Base-by-base conservation (phyloP, 805 yeast species). In the Schwanniomyces occidentalis region DNA sequence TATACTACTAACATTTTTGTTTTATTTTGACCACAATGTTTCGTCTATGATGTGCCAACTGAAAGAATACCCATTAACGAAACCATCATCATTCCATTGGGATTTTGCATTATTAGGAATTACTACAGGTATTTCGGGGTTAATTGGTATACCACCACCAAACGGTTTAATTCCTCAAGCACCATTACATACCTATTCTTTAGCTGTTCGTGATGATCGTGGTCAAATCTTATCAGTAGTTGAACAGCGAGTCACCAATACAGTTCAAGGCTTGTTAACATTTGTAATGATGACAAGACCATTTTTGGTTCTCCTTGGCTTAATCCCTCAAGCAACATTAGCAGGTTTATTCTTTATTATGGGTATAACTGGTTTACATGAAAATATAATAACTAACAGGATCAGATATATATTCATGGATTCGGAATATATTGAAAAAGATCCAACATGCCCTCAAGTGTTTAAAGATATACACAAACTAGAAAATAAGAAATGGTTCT, bases 91-190 rank as follows among this genome's bases (percentile, higher is more conserved):
- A 0, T 93, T 93, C 59, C 98, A 93, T 61, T 93, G 88, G 80
- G 99, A 91, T 60, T 85, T 90, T 51, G 73, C 84, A 25, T 61
- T 93, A 16, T 65, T 91, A 22, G 98, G 98, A 0, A 54, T 87
- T 6, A 83, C 90, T 4, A 93, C 98, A 0, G 95, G 95, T 0
- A 58, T 91, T 1, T 71, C 95, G 3, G 98, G 98, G 0, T 59
- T 91, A 1, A 52, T 91, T 8, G 99, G 98, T 0, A 71, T 93
- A 2, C 99, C 98, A 0, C 89, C 97, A 2, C 98, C 98, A 0
- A 93, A 93, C 60, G 99, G 99, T 0, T 68, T 91, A 20, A 91
- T 91, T 27, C 99, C 99, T 1, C 99, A 91, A 58, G 98, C 99
- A 0, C 98, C 98, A 2, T 55, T 93, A 22, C 99, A 91, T 49